Evolutionary conservation across 257 asterid genomes (phyloP), one percentile per base, ranked within the genome.

Genomic region (Knoxia roxburghii): DNA sequence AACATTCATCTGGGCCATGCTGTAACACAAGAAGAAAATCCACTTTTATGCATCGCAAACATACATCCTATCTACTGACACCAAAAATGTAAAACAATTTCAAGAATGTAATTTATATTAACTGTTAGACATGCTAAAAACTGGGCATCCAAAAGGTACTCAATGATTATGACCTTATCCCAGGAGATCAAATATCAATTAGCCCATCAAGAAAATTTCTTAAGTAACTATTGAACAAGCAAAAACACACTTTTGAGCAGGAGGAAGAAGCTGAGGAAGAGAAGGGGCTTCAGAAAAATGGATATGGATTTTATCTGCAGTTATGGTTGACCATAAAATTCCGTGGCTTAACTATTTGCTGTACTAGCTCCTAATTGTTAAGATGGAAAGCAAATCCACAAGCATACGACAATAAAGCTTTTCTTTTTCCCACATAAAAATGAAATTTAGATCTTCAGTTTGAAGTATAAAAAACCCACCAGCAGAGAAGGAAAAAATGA

Each of bases 1-100:
- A 56, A 79, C 99, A 93, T 64, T 93, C 99, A 60, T 64, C 72
- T 9, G 60, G 37, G 40, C 99, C 97, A 68, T 93, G 97, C 97
- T 93, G 90, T 80, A 80, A 64, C 72, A 73, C 48, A 18, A 51
- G 32, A 75, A 56, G 40, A 56, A 29, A 0, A 18, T 29, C 21
- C 24, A 46, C 21, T 9, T 29, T 30, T 14, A 27, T 29, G 1
- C 18, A 29, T 18, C 12, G 40, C 40, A 56, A 56, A 14, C 20
- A 68, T 20, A 24, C 37, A n/a, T 55, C 48, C 33, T 17, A 39
- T 40, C 63, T 15, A 18, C 4, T 11, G 27, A 8, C 49, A 60
- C 30, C 7, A 14, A 26, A 26, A 48, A 14, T 17, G 35, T 63
- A 55, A 26, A 26, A 9, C 14, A 23, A 6, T 0, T 18, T 27